Evolutionary conservation across 2,329 filamentous ascomycete genomes (phyloP), one percentile per base, ranked within the genome.

Genomic region (Epicoccum nigrum): DNA sequence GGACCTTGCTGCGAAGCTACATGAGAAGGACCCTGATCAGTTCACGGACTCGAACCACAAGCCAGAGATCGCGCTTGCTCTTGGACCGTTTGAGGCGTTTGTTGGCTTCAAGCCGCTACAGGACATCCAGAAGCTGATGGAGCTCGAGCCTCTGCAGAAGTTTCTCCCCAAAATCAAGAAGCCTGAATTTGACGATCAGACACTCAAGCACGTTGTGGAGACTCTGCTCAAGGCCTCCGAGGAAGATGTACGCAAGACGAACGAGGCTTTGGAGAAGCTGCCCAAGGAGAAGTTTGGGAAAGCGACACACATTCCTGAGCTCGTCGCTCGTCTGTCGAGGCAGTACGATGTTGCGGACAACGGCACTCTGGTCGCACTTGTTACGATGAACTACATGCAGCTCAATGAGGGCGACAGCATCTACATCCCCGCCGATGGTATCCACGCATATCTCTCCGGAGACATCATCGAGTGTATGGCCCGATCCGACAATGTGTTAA

Each of bases 391-490:
- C 72, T 92, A 83, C 64, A 67, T 92, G 43, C 77, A 81, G 1
- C 79, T 92, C 7, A 73, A 83, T 16, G 79, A 86, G 0, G 87
- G 88, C 13, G 83, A 90, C 43, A 81, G 83, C 7, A 79, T 91
- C 43, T 89, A 83, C 67, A 86, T 91, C 13, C 87, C 87, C 0
- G 86, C 86, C 0, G 87, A 90, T 58, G 87, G 86, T 4, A 88
- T 90, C 45, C 87, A 91, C 64, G 87, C 87, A 0, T 91, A 90
- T 64, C 76, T 91, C 0, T 81, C 81, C 4, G 88, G 88, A 3
- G 84, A 90, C 65, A 89, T 91, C 43, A 84, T 91, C 60, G 88
- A 91, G 70, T 90, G 87, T 72, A 91, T 91, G 88, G 88, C 88
- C 1, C 81, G 87, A 7, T 85, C 81, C 16, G 86, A 91, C 75